These are phyloP conservation scores for Ambrosiella cleistominuta DNA, from an alignment of 2,329 filamentous ascomycete genomes.

Conservation along the genomic window DNA sequence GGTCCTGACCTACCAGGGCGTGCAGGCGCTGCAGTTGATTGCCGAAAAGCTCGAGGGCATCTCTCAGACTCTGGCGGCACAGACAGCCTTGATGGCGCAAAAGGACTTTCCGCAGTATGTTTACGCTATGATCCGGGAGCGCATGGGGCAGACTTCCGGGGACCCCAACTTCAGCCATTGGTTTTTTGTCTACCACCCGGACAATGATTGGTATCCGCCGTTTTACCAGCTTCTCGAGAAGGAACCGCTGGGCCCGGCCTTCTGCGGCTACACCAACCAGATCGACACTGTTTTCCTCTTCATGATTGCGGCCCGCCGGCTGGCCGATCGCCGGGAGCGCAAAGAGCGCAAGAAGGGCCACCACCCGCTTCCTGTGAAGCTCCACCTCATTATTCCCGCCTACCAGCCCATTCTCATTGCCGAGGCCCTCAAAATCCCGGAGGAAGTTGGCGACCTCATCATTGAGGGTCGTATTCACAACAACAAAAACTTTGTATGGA, in stretches of 20 bases:
- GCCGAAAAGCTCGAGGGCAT: slow-evolving; percentile 21
- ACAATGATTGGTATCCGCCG: slow-evolving; percentile 25
- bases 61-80: slow-evolving; percentile 19
- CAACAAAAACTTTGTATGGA: slow-evolving; percentile 22
- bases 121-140: slow-evolving; percentile 22
- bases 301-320: slow-evolving; percentile 21
- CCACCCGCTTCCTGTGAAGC: slow-evolving; percentile 16
- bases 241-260: slow-evolving; percentile 20
- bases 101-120: slow-evolving; percentile 22
- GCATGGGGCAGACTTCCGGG: slow-evolving; percentile 19
- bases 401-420: slow-evolving; percentile 23
- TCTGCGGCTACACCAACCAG: slow-evolving; percentile 25
- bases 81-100: slow-evolving; percentile 22
- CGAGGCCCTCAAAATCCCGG: slow-evolving; percentile 21
- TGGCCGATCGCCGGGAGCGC: slow-evolving; percentile 17
- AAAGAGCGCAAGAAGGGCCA: slow-evolving; percentile 15
- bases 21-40: slow-evolving; percentile 22
- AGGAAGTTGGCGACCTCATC: slow-evolving; percentile 22
- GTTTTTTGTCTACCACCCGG: slow-evolving; percentile 26
- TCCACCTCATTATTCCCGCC: slow-evolving; percentile 24
- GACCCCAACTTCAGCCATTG: slow-evolving; percentile 20
- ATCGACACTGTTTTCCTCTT: slow-evolving; percentile 25
- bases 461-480: slow-evolving; percentile 24
- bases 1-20: slow-evolving; percentile 21
- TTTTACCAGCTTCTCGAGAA: slow-evolving; percentile 23